Base-by-base conservation (phyloP, 306 rosid genomes). In the Prunus mongolica region DNA sequence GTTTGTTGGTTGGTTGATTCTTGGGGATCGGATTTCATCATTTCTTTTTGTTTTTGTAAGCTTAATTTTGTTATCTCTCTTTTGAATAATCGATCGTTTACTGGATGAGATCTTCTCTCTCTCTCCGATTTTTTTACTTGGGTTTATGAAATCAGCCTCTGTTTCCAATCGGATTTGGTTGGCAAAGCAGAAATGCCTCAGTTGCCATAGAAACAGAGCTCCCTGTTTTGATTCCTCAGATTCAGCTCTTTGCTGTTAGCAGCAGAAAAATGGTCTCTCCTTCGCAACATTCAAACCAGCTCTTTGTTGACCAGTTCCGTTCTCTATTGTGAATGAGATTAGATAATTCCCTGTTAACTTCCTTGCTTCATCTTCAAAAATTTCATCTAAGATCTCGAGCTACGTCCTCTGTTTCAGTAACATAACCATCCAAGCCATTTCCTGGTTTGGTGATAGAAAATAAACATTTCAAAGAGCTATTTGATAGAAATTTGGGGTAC, bases 1-100 rank as follows among this genome's bases (percentile, higher is more conserved):
- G 27, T 34, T 38, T 8, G 67, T 34, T 73, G 67, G 51, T 61
- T 73, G n/a, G 24, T 73, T 60, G 68, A 62, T 73, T 73, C 58
- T 2, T 73, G 77, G 77, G 58, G 77, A 73, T 73, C 77, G 47
- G 69, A 62, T 62, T 73, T 60, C 61, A 27, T 73, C 56, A 22
- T 46, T 22, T 67, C 34, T 24, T 67, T 38, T 57, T 46, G 69
- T 61, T 46, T 73, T 47, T 12, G 20, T 61, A 73, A 61, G 20
- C 62, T 61, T 27, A 46, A 19, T 18, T 38, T 60, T 32, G 12
- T 20, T 20, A 28, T 28, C 12, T 73, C 15, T 61, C 52, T 56
- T 71, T n/a, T 19, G 57, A 25, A 73, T 46, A 44, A 28, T 58
- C 46, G 58, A 25, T 73, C 27, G 45, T 51, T 45, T 61, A 25